These are phyloP conservation scores for Saccharomycopsis fibuligera DNA, from an alignment of 805 yeast species.

Conservation along the genomic window DNA sequence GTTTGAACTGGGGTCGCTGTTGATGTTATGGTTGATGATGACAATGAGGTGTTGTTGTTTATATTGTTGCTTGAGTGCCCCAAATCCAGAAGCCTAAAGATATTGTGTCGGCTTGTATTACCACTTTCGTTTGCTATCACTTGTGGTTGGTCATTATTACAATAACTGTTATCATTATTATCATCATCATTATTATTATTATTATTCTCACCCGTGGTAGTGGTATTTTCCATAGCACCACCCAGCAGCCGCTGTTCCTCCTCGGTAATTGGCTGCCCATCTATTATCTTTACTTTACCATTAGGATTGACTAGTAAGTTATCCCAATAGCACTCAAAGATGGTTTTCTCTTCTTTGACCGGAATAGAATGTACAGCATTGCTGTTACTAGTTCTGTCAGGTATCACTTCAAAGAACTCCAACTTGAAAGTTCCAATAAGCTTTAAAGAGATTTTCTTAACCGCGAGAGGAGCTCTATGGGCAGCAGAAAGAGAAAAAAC, in stretches of 20 bases:
- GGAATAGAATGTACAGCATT: conserved; percentile 27
- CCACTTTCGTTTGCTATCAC: too few species aligned
- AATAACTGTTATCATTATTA: too few species aligned
- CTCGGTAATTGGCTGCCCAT: neutral
- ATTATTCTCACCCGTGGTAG: neutral
- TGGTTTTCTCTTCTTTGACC: conserved; percentile 44
- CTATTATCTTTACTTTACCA: conserved; percentile 25
- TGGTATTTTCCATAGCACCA: neutral
- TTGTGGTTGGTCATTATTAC: neutral
- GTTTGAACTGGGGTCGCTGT: neutral
- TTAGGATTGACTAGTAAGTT: conserved; percentile 34
- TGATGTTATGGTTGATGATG: neutral
- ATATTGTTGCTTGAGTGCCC: too few species aligned
- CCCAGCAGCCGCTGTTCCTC: too few species aligned
- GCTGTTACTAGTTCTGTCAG: conserved; percentile 24
- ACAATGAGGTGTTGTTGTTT: too few species aligned
- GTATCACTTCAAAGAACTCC: conserved; percentile 45
- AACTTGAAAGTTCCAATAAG: conserved; percentile 57
- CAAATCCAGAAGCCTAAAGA: too few species aligned
- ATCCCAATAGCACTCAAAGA: conserved; percentile 75
- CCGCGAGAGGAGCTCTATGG: conserved; percentile 46
- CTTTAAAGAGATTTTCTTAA: conserved; percentile 55
- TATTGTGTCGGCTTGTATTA: too few species aligned
- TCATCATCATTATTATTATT: too few species aligned
- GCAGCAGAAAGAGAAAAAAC: conserved; percentile 54